Evolutionary conservation across 148 eudicot genomes (phyloP), one percentile per base, ranked within the genome.

Genomic region (Rheum nobile): DNA sequence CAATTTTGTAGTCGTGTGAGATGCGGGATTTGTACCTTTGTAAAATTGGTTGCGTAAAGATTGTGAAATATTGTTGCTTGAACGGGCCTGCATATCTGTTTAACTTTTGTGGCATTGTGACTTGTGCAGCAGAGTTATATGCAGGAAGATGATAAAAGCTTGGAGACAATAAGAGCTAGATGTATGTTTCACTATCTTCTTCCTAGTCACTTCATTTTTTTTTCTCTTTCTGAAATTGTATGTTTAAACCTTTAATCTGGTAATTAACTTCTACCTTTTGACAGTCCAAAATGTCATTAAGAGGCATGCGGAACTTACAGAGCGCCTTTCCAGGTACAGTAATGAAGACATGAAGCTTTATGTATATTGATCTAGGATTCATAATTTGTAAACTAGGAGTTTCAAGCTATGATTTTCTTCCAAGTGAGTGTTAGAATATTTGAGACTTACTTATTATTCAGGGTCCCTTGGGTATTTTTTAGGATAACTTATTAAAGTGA

Each of bases 321-420:
- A 91, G 61, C 89, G 96, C 43, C 91, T 95, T 77, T 88, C 99
- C 13, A 91, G 98, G 97, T 91, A 87, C 32, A 7, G 26, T 59
- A 63, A 48, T 57, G 17, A 65, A 1, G 39, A 17, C n/a, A 32
- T 34, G 5, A 17, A 32, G 70, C 21, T 65, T 31, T 31, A 41
- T 65, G 28, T 4, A 55, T 22, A 5, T 55, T 55, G 65, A 11
- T 55, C 4, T 29, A 61, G 34, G 37, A 29, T 29, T 61, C 37
- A 12, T 61, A 28, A 61, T 28, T 29, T 4, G 10, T 57, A 11
- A 3, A 29, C 22, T 54, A 14, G 28, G 22, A 26, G 16, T 24
- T n/a, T n/a, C n/a, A n/a, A n/a, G n/a, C n/a, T n/a, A n/a, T n/a
- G n/a, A n/a, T n/a, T n/a, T n/a, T n/a, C n/a, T n/a, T n/a, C n/a